Evolutionary conservation across 2,329 filamentous ascomycete species (phyloP), one percentile per base, ranked within the genome.

Genomic region (Pyrenophora tritici-repentis): DNA sequence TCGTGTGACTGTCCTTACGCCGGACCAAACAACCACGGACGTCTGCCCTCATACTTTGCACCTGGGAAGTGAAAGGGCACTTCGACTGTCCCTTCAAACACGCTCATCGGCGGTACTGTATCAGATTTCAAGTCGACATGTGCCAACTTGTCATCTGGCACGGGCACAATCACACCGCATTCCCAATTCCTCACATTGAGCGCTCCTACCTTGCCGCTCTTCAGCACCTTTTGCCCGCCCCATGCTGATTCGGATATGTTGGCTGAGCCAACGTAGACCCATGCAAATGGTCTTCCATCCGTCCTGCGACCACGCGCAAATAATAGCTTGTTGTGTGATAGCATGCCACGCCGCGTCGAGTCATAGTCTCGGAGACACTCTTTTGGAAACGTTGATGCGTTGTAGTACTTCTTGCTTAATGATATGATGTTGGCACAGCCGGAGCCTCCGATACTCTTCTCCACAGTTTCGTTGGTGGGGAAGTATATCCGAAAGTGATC

Each of bases 181-280:
- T 97, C 94, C 92, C 93, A 97, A 72, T 97, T 99, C 47, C 89
- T 86, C 7, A 67, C 51, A 9, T 83, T 91, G 56, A 97, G 79
- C 72, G 91, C 96, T 10, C 85, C 83, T 55, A 83, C 74, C 55
- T 86, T 86, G 2, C 84, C 87, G 6, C 71, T 75, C 60, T 82
- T 85, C 63, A 95, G 87, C 65, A 86, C 86, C 46, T 86, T 83
- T 24, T 96, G 75, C 39, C 86, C 86, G 17, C 93, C 94, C 93
- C 94, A 99, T 24, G 94, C 94, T 70, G 89, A 92, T 73, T 97
- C 91, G 0, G 91, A 96, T 22, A 96, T 75, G 74, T 99, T 99
- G 6, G 91, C 90, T 63, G 90, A 96, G 13, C 94, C 94, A 32
- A 96, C 76, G 67, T 97, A 97, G 2, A 83, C 87, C 87, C 90